These are phyloP conservation scores for Pilaira anomala DNA, from an alignment of 192 early-diverging fungal genomes.

Conservation along the genomic window DNA sequence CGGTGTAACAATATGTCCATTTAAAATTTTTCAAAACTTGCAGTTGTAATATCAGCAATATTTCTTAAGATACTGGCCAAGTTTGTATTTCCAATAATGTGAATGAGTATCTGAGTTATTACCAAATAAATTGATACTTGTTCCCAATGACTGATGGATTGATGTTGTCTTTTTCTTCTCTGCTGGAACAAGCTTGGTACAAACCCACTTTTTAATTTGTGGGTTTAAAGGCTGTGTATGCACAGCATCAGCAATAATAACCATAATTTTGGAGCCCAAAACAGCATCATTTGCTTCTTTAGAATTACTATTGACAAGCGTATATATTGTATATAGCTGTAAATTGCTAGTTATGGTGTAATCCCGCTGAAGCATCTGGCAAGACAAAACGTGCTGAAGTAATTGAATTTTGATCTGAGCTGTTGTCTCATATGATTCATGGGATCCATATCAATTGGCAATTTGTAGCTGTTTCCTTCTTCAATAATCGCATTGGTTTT, in stretches of 20 bases:
- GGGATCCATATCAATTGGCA: neutral
- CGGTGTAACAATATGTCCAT: too few relatives aligned
- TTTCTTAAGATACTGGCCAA: too few relatives aligned
- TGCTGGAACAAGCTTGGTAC: neutral
- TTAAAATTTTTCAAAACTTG: too few relatives aligned
- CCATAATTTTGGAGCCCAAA: neutral
- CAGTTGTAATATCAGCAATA: too few relatives aligned
- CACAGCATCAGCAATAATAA: neutral
- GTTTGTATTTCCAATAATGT: too few relatives aligned
- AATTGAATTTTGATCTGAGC: neutral
- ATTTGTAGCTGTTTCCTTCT: neutral
- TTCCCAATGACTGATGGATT: neutral
- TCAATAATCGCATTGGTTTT: neutral
- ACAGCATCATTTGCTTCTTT: slow-evolving; percentile 2
- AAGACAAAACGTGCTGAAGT: neutral
- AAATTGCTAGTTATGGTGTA: neutral
- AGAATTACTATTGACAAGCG: neutral
- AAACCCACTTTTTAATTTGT: neutral
- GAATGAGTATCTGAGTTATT: neutral
- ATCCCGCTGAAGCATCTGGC: neutral
- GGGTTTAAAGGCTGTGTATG: neutral
- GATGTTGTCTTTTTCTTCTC: neutral
- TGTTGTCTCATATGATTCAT: neutral
- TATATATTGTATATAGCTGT: neutral
- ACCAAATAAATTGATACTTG: neutral